Evolutionary conservation across 2,329 filamentous ascomycete genomes (phyloP).

Genomic region (Aureobasidium sp.): DNA sequence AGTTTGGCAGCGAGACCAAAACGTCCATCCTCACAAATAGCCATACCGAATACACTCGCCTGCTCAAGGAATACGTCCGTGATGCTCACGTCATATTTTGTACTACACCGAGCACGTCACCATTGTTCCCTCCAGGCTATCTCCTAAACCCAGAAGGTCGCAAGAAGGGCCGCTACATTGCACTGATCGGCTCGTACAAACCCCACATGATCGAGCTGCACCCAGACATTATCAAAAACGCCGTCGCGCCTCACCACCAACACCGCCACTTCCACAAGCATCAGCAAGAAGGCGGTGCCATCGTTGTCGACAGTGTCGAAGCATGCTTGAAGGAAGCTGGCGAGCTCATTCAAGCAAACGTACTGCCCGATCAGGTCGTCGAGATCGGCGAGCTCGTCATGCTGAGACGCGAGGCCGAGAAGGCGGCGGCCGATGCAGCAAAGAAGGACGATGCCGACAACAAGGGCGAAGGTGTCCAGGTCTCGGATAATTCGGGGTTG

Average conservation of each 20-base stretch:
- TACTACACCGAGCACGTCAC: constrained; percentile 67
- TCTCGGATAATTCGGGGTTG: constrained; percentile 33
- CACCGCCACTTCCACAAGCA: constrained; percentile 56
- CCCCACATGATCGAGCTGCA: constrained; percentile 77
- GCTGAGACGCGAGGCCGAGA: constrained; percentile 47
- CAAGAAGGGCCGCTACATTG: constrained; percentile 61
- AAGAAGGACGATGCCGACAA: constrained; percentile 17
- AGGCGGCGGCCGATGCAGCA: constrained; percentile 19
- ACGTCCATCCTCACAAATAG: constrained; percentile 61
- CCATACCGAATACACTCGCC: constrained; percentile 59
- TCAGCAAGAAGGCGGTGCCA: constrained; percentile 48
- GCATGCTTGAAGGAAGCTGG: constrained; percentile 76
- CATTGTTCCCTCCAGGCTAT: constrained; percentile 65
- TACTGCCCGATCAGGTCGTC: constrained; percentile 67
- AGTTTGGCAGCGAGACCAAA: constrained; percentile 39
- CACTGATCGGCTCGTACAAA: constrained; percentile 62
- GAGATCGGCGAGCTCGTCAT: constrained; percentile 77
- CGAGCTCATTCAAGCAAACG: constrained; percentile 70
- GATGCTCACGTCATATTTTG: constrained; percentile 77
- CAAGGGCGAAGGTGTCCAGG: constrained; percentile 18
- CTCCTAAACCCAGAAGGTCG: constrained; percentile 64
- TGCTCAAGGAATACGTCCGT: constrained; percentile 62
- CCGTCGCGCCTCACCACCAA: constrained; percentile 45
- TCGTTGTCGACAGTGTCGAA: constrained; percentile 61
- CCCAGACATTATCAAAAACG: constrained; percentile 61